Evolutionary conservation across 371 early-diverging fungal genomes (phyloP), one percentile per base, ranked within the genome.

Genomic region (Coemansia sp.): DNA sequence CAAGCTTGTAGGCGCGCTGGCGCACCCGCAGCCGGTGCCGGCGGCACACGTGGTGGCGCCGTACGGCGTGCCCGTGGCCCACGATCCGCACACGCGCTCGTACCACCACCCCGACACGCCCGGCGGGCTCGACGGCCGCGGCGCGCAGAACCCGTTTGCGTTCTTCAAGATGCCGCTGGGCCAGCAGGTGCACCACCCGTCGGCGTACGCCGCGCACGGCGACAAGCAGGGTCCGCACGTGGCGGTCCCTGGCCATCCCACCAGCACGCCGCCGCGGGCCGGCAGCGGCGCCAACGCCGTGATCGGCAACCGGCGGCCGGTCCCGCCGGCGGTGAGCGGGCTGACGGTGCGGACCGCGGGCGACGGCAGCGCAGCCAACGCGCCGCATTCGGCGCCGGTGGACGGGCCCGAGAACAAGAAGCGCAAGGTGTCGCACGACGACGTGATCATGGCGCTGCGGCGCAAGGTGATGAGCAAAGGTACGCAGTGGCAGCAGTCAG

Each of bases 61-160:
- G 30, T 63, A 60, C 43, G 65, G 50, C 10, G 40, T 52, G 40
- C 59, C 59, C 9, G 54, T 48, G 4, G 54, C 60, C 1, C 66
- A 55, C 48, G 66, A 59, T 5, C 40, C 62, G 0, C 12, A 55
- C 36, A 34, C 55, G 42, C 67, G 76, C 14, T 45, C 76, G 1
- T 76, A 76, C 61, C 76, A 76, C 55, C 76, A 76, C 33, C 76
- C 76, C 5, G 76, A 76, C 41, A 76, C 76, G 9, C 76, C 76
- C 6, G 76, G 76, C 38, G 76, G 76, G 3, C 74, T 54, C 2
- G 72, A 72, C 31, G 66, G 26, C 12, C 63, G 53, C 16, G 55
- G 43, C 1, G 57, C 48, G 5, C 63, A 60, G 55, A 67, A 63
- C n/a, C 76, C 76, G 20, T 76, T 76, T 64, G 76, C 75, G 4